These are phyloP conservation scores for Hymenoscyphus scutula DNA, from an alignment of 2,329 filamentous ascomycete species.

Conservation along the genomic window DNA sequence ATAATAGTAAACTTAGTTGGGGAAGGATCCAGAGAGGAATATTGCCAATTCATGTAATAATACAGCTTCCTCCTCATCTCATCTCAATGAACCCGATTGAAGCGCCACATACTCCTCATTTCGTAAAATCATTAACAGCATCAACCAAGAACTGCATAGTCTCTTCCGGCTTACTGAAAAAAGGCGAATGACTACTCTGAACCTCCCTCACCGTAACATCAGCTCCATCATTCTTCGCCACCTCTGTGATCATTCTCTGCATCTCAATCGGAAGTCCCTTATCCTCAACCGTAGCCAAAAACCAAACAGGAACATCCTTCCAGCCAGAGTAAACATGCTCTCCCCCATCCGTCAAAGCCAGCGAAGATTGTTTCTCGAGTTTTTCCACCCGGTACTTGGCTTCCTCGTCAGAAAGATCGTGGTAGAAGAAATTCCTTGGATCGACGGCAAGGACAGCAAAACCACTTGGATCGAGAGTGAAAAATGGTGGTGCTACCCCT, in stretches of 20 bases:
- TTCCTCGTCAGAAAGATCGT: conserved; percentile 43
- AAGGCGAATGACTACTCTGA: conserved; percentile 43
- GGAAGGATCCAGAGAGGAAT: too few relatives aligned
- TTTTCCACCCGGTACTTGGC: conserved; percentile 40
- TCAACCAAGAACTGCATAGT: conserved; percentile 39
- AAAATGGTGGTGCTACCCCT: conserved; percentile 39
- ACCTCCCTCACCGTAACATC: conserved; percentile 39
- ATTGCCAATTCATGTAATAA: too few relatives aligned
- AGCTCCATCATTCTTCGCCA: conserved; percentile 38
- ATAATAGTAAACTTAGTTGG: too few relatives aligned
- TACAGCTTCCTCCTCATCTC: too few relatives aligned
- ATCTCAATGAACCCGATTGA: too few relatives aligned
- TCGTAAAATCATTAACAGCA: conserved; percentile 36
- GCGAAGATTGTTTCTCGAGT: conserved; percentile 41
- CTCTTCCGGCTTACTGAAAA: conserved; percentile 42
- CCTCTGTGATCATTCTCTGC: conserved; percentile 39
- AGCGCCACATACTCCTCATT: not conserved
- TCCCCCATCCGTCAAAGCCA: conserved; percentile 41
- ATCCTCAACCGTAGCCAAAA: conserved; percentile 42
- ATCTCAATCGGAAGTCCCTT: conserved; percentile 38
- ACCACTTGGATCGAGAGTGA: conserved; percentile 39
- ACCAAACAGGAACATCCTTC: conserved; percentile 36
- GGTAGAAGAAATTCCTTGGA: conserved; percentile 43
- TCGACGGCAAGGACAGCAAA: conserved; percentile 38
- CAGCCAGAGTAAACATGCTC: conserved; percentile 33